Percentiles rank a stretch among this genome's conserved stretches.
Evolutionary conservation across 2,329 filamentous ascomycete genomes (phyloP).

Genomic region (Diplodia sapinea): DNA sequence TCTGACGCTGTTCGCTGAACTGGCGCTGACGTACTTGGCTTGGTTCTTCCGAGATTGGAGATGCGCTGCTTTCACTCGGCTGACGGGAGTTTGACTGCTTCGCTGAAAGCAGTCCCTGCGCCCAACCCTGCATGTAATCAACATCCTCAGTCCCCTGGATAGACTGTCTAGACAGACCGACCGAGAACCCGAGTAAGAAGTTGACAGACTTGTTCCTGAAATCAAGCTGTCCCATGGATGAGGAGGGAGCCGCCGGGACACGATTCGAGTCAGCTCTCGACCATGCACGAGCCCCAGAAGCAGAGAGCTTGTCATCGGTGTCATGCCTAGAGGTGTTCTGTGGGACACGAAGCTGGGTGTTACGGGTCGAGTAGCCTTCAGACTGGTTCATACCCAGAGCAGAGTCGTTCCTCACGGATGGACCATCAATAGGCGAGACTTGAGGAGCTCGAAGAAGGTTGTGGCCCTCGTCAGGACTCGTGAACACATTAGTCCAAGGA

Average conservation of each 20-base stretch:
- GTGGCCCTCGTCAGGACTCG: conserved; percentile 27
- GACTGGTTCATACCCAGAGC: conserved; percentile 5
- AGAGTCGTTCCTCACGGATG: background rate
- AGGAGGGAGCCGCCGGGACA: background rate
- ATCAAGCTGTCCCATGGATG: conserved; percentile 12
- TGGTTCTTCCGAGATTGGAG: background rate
- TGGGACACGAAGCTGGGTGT: conserved; percentile 36
- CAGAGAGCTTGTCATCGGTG: conserved; percentile 8
- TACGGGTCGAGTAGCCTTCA: background rate
- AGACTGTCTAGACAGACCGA: conserved; percentile 17
- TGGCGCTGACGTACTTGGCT: background rate
- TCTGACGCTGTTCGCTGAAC: conserved; percentile 1
- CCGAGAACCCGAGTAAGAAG: conserved; percentile 19
- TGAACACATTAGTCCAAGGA: conserved; percentile 38
- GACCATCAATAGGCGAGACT: conserved; percentile 19
- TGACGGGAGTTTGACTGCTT: conserved; percentile 18
- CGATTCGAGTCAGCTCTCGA: background rate
- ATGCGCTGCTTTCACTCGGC: conserved; percentile 7
- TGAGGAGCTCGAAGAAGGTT: conserved; percentile 24
- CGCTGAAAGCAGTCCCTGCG: conserved; percentile 15
- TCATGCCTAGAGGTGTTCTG: conserved; percentile 22
- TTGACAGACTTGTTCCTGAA: conserved; percentile 22
- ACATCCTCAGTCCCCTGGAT: conserved; percentile 16
- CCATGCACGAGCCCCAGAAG: conserved; percentile 2
- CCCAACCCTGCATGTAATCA: conserved; percentile 29